Evolutionary conservation across 441 rosid species (phyloP), one percentile per base, ranked within the genome.

Genomic region (Hura crepitans): DNA sequence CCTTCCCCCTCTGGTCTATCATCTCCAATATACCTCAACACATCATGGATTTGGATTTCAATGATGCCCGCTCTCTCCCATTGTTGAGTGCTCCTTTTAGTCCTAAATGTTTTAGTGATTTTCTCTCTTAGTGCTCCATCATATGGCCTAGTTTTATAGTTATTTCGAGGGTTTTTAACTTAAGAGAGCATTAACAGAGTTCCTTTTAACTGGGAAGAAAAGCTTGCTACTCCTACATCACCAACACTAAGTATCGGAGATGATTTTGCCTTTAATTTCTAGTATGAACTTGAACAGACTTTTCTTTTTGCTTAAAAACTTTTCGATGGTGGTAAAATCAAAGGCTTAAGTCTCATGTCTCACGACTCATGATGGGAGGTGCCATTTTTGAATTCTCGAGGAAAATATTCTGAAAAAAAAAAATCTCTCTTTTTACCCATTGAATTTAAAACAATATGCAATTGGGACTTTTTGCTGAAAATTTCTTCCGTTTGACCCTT

Each of bases 281-380:
- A 82, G 13, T 75, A 65, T 13, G 88, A 82, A 0, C 39, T 56
- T 18, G 86, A 82, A 62, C 79, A 77, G 55, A 58, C 72, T 1
- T 87, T 95, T 15, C 80, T 89, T 5, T 66, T 85, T 1, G 98
- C 97, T 0, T 97, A 93, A 12, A 92, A 93, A 65, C 93, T 93
- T 22, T 93, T 93, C 51, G 91, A 89, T 61, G 90, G 91, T 0
- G 97, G 96, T 56, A 88, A 84, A 73, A 93, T 93, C 58, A 80
- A 83, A 69, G 89, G 90, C 75, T 89, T 74, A 83, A 82, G 82
- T 91, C 85, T 55, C 91, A n/a, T n/a, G n/a, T n/a, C n/a, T n/a
- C n/a, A n/a, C n/a, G n/a, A n/a, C n/a, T n/a, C n/a, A n/a, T n/a
- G n/a, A n/a, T n/a, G n/a, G n/a, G n/a, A n/a, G n/a, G n/a, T n/a